Conservation (phyloP, 345 rosid species). For the Excoecaria agallocha region DNA sequence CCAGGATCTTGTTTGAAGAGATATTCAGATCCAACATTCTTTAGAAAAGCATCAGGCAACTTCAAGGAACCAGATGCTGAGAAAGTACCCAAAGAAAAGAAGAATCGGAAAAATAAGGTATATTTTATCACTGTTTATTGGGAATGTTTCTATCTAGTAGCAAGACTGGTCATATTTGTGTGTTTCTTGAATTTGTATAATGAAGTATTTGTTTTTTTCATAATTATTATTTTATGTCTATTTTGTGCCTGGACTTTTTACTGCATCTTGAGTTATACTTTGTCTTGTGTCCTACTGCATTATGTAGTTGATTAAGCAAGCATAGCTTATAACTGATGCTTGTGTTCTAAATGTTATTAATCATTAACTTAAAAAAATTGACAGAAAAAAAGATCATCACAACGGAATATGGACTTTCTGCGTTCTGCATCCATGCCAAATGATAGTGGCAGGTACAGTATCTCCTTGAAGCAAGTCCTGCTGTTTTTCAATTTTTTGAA, state of each 20-base stretch:
- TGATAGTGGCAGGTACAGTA: slow-evolving; percentile 48
- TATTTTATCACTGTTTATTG: slow-evolving; percentile 2
- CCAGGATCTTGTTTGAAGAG: slow-evolving; percentile 90
- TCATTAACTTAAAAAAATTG: background rate
- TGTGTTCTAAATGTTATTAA: background rate
- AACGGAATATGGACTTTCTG: slow-evolving; percentile 14
- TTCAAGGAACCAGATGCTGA: slow-evolving; percentile 40
- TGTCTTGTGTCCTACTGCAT: background rate
- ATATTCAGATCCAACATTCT: slow-evolving; percentile 89
- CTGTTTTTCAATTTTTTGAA: slow-evolving; percentile 11
- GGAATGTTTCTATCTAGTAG: background rate
- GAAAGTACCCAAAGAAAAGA: slow-evolving; percentile 53
- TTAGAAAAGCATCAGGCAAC: slow-evolving; percentile 57
- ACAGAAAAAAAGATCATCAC: slow-evolving; percentile 22
- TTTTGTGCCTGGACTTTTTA: background rate
- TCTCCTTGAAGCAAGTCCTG: slow-evolving; percentile 3
- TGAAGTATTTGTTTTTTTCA: background rate
- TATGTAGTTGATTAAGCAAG: background rate
- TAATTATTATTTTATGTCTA: background rate
- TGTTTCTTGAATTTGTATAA: background rate
- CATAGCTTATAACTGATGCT: background rate
- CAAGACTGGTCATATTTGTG: background rate
- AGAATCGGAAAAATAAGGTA: slow-evolving; percentile 66
- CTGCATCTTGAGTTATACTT: background rate
- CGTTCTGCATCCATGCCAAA: slow-evolving; percentile 15